Evolutionary conservation across 1,139 yeast species (phyloP).

Genomic region (Hyphopichia pseudoburtonii): DNA sequence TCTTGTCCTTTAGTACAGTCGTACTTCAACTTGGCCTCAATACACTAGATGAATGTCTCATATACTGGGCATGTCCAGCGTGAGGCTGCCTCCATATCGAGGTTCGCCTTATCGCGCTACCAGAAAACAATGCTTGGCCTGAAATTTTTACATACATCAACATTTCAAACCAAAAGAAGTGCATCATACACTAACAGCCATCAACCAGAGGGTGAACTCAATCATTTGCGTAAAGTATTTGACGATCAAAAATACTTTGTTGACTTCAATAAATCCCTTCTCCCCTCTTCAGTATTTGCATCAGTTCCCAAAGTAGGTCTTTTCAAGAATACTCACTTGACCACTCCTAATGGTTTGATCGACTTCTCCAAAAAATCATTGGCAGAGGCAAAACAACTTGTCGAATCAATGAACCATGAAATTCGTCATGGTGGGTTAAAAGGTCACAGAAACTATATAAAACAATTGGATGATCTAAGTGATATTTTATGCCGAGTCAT

Average conservation of each 20-base stretch:
- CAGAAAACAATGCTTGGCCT: too few species aligned
- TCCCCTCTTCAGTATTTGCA: conserved; percentile 1
- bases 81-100: too few species aligned
- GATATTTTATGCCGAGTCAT: conserved; percentile 90
- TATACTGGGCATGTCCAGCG: too few species aligned
- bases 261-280: conserved; percentile 24
- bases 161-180: too few species aligned
- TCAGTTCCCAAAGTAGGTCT: conserved; percentile 52
- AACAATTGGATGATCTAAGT: conserved; percentile 77
- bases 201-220: too few species aligned
- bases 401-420: conserved; percentile 53
- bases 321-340: conserved; percentile 68
- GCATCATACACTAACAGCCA: too few species aligned
- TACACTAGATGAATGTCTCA: too few species aligned
- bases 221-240: conserved; percentile 26
- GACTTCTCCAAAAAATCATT: conserved; percentile 68
- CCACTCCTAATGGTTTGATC: conserved; percentile 67
- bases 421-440: conserved; percentile 29
- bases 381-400: conserved; percentile 60
- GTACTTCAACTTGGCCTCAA: too few species aligned
- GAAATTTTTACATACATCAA: too few species aligned
- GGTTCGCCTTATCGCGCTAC: too few species aligned
- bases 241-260: conserved; percentile 47
- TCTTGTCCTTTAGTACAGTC: too few species aligned
- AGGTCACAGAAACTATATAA: conserved; percentile 55